Evolutionary conservation across 2,329 filamentous ascomycete species (phyloP).

Genomic region (Pseudogymnoascus sp.): DNA sequence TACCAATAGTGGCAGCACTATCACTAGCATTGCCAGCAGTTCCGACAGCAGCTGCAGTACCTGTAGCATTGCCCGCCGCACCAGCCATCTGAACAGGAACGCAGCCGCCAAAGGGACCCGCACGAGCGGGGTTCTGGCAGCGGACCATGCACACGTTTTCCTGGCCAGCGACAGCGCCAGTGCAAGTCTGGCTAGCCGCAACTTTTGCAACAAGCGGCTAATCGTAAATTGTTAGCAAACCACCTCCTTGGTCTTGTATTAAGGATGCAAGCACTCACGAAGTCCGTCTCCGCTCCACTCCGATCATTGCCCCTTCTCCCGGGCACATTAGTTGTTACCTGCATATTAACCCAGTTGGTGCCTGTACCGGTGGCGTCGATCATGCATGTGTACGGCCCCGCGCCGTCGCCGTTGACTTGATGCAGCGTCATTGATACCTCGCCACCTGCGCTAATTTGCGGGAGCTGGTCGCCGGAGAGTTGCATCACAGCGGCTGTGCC

Average conservation of each 20-base stretch:
- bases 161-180: constrained; percentile 52
- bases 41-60: constrained; percentile 13
- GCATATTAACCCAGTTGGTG: constrained; percentile 43
- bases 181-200: constrained; percentile 48
- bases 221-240: constrained; percentile 14
- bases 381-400: constrained; percentile 49
- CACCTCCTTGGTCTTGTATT: neutral
- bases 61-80: constrained; percentile 15
- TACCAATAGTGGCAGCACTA: neutral
- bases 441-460: constrained; percentile 53
- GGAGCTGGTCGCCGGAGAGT: constrained; percentile 48
- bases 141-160: constrained; percentile 55
- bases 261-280: constrained; percentile 21
- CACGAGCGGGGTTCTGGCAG: constrained; percentile 53
- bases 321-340: constrained; percentile 47
- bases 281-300: constrained; percentile 30
- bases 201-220: constrained; percentile 52
- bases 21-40: neutral
- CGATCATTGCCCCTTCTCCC: constrained; percentile 40
- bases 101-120: constrained; percentile 56
- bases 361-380: constrained; percentile 56
- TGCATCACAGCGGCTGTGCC: constrained; percentile 52
- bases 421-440: constrained; percentile 55
- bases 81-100: constrained; percentile 45
- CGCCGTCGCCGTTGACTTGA: constrained; percentile 61